phyloP scores from a whole-genome alignment of 2,329 filamentous ascomycete species.

The Hypoxylon sp. region DNA sequence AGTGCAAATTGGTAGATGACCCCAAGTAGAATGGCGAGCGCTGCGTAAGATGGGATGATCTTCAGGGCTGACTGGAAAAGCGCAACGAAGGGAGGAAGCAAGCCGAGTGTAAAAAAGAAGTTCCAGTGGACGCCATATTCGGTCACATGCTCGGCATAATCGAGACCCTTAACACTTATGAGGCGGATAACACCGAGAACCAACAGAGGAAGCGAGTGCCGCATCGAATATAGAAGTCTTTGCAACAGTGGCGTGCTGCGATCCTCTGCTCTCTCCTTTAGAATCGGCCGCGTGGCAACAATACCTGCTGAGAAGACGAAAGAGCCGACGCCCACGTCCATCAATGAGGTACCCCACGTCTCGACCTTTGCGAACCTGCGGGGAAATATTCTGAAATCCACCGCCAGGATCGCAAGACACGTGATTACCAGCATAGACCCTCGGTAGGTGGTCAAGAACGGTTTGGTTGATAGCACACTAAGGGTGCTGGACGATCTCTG shows the following conservation, averaged over 20 bases:
- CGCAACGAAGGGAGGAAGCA: constrained; percentile 90
- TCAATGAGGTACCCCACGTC: constrained; percentile 99
- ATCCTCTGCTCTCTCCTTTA: constrained; percentile 76
- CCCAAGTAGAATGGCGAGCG: constrained; percentile 78
- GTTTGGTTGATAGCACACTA: constrained; percentile 81
- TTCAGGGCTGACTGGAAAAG: constrained; percentile 81
- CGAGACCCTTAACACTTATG: constrained; percentile 90
- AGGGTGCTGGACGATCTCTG: constrained; percentile 55
- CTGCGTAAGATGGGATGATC: constrained; percentile 81
- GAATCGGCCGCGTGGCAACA: constrained; percentile 85
- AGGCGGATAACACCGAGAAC: constrained; percentile 85
- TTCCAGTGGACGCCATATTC: constrained; percentile 99
- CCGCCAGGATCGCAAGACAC: constrained; percentile 92
- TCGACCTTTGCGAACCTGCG: constrained; percentile 97
- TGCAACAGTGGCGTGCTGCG: constrained; percentile 64
- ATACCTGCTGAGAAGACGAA: constrained; percentile 96
- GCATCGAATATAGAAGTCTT: constrained; percentile 76
- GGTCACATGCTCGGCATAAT: constrained; percentile 96
- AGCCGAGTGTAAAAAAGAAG: constrained; percentile 96
- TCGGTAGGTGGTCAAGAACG: constrained; percentile 92
- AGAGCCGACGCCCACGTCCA: constrained; percentile 97
- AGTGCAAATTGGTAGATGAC: constrained; percentile 81
- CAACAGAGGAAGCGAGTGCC: constrained; percentile 87
- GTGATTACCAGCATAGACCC: constrained; percentile 93
- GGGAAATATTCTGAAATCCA: constrained; percentile 94